Evolutionary conservation across 2,329 filamentous ascomycete genomes (phyloP), one percentile per base, ranked within the genome.

Genomic region (Fusarium sp.): DNA sequence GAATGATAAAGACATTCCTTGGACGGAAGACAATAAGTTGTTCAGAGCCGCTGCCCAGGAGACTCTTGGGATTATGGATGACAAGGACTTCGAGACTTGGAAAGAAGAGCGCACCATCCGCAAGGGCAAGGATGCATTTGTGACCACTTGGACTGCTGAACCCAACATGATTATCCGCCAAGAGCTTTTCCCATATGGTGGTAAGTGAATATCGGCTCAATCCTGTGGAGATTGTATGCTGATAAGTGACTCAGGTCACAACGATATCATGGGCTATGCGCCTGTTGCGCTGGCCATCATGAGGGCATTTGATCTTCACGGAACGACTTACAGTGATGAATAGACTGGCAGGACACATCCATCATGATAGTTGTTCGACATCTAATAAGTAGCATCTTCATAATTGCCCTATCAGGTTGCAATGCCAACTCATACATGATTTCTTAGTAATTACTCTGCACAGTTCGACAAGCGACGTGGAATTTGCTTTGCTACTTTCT

Each of bases 1-100:
- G 60, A 89, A 97, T 77, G 95, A 98, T 79, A 84, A 84, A 65
- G 94, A 97, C 75, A 97, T 98, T 66, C 91, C 93, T 0, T 95
- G 90, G 83, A 86, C 84, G 3, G 91, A 94, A 77, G 90, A 90
- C 46, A 87, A 91, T 74, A 85, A 84, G 72, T 81, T 93, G 4
- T 94, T 93, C 78, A 83, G 83, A 35, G 85, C 87, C 2, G 88
- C 90, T 1, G 88, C 88, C 4, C 86, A 85, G 59, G 87, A 88
- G 48, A 84, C 85, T 4, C 78, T 83, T 5, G 80, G 79, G 10
- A 76, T 76, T 2, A 57, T 83, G 14, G 80, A 81, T 35, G 79
- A 82, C 6, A 79, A 77, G 10, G 79, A 79, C 3, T 85, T 86
- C 55, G 78, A 80, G 5, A 77, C 78, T 6, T 84, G 83, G 79